These are phyloP conservation scores for Arabis alpina DNA, from an alignment of 345 rosid genomes.

Conservation along the genomic window DNA sequence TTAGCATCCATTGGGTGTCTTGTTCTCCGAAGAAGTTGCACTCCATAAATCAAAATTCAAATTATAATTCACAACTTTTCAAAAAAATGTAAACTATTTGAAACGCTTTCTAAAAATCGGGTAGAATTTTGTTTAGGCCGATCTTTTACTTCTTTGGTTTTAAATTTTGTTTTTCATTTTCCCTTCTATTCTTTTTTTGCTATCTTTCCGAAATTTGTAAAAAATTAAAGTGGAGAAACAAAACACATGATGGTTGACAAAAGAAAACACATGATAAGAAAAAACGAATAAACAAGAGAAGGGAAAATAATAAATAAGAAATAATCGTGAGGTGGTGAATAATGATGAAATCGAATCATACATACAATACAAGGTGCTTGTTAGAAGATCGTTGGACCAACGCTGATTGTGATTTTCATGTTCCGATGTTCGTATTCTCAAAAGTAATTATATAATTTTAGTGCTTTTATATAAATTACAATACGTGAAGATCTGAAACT, in stretches of 20 bases:
- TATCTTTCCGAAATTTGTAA: no score
- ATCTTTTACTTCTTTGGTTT: no score
- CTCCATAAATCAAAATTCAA: no score
- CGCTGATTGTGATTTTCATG: constrained; percentile 10
- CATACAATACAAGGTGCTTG: constrained; percentile 14
- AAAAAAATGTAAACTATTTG: no score
- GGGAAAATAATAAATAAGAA: not conserved
- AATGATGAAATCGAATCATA: constrained; percentile 35
- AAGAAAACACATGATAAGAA: constrained; percentile 10
- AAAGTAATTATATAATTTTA: not conserved
- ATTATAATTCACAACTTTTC: no score
- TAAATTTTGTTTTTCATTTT: no score
- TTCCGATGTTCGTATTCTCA: constrained; percentile 33
- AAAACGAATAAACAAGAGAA: constrained; percentile 17
- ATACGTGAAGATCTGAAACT: constrained; percentile 1
- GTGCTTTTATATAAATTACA: not conserved
- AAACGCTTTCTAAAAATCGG: no score
- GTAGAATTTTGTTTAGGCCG: no score
- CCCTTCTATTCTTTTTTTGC: no score
- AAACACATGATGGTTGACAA: not conserved
- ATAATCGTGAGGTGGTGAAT: constrained; percentile 15
- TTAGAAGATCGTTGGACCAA: constrained; percentile 40
- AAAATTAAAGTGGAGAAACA: no score
- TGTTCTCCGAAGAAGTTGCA: no score
- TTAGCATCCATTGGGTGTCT: no score